These are phyloP conservation scores for Saccharomycopsis sp. DNA, from an alignment of 805 yeast species.

Conservation along the genomic window DNA sequence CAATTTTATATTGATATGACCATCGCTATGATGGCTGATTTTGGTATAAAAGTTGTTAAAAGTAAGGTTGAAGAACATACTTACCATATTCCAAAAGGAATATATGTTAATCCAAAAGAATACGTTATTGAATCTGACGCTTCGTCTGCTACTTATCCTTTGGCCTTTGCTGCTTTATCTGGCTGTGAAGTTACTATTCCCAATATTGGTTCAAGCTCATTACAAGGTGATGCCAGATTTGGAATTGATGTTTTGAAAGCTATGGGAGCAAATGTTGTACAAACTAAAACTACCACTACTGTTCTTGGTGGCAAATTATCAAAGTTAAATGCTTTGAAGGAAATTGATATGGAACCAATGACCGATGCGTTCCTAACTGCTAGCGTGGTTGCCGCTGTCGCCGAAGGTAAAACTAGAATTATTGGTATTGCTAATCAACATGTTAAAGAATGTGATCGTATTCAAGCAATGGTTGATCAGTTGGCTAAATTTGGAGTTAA, in stretches of 20 bases:
- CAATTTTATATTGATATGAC: conserved; percentile 97
- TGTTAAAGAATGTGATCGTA: conserved; percentile 95
- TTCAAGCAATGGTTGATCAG: conserved; percentile 86
- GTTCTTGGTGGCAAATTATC: conserved; percentile 63
- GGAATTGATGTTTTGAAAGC: conserved; percentile 87
- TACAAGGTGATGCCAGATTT: conserved; percentile 96
- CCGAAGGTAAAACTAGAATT: conserved; percentile 59
- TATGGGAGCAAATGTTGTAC: conserved; percentile 89
- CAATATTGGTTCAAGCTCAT: conserved; percentile 80
- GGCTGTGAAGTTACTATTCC: conserved; percentile 91
- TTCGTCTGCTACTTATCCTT: conserved; percentile 93
- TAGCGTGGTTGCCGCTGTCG: conserved; percentile 92
- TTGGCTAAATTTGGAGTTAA: conserved; percentile 83
- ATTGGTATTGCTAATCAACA: conserved; percentile 97
- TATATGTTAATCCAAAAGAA: conserved; percentile 68
- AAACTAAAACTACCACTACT: conserved; percentile 78
- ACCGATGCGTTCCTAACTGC: conserved; percentile 98
- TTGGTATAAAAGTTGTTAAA: conserved; percentile 69
- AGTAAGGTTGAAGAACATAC: conserved; percentile 69
- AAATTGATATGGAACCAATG: conserved; percentile 98
- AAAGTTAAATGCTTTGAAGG: conserved; percentile 49
- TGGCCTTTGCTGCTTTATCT: conserved; percentile 94
- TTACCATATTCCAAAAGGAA: conserved; percentile 81
- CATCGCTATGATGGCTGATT: conserved; percentile 83
- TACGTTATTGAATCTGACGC: conserved; percentile 96